Base-by-base conservation (phyloP, 306 rosid species). In the Prunus armeniaca region DNA sequence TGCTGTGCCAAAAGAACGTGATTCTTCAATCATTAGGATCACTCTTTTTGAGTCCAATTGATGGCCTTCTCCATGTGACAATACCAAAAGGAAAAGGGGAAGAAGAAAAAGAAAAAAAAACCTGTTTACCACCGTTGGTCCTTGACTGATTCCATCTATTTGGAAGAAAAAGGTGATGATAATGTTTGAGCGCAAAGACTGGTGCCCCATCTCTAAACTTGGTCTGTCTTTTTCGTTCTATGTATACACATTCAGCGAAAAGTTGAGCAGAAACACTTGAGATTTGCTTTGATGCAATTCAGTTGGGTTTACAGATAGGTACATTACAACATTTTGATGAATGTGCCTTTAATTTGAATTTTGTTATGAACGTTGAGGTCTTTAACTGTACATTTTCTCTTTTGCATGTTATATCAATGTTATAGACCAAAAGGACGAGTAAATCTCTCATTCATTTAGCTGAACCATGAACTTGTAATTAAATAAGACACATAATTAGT, bases 21-120 rank as follows among this genome's bases (percentile, higher is more conserved):
- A 81, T 75, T 81, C 76, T 60, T 69, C 77, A 75, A 69, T 81
- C 69, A 75, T 75, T 69, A 25, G 70, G 54, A 69, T 76, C 73
- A 52, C 17, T 43, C 27, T 72, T n/a, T 75, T 25, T 0, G 30
- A 50, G 54, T 2, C 74, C 12, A 67, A 69, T 62, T 32, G 47
- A 75, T 75, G 54, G 15, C 63, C 73, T 54, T 64, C 72, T 68
- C 72, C 84, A 62, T 75, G 71, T 64, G 70, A 49, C 24, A 61
- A 73, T 5, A 73, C 45, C 60, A 60, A 61, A 73, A 45, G 68
- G 52, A 20, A 56, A 72, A 55, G 67, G n/a, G 4, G 3, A 63
- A 43, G 41, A 9, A 20, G 18, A 41, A 72, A 30, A 43, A 22
- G 0, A 22, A 22, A 66, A 11, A 27, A 27, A 5, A 6, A 15